Evolutionary conservation across 768 basidiomycete species (phyloP).

Genomic region (Coprinopsis sp.): DNA sequence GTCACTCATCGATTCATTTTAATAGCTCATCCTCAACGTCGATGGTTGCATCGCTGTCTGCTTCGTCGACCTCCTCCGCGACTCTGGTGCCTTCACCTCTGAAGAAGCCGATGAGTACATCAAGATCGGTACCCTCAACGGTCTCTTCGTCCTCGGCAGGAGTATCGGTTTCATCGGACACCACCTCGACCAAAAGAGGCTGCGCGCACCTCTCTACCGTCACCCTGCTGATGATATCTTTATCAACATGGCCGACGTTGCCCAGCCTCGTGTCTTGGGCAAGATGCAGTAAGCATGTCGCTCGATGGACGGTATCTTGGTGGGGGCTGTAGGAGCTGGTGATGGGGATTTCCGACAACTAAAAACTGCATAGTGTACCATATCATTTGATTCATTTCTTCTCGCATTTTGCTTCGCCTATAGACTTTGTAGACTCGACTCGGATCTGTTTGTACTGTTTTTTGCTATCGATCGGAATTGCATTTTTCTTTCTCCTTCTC

Average conservation of each 20-base stretch:
- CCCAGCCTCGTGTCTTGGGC: conserved; percentile 76
- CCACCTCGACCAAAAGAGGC: conserved; percentile 94
- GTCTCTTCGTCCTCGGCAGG: conserved; percentile 94
- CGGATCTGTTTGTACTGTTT: too few species aligned
- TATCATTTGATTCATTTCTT: too few species aligned
- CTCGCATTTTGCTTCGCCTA: too few species aligned
- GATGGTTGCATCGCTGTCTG: conserved; percentile 95
- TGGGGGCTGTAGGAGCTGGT: too few species aligned
- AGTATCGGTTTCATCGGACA: conserved; percentile 98
- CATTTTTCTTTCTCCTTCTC: too few species aligned
- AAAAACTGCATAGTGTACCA: too few species aligned
- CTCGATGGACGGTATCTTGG: too few species aligned
- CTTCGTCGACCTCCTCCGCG: conserved; percentile 91
- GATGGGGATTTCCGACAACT: too few species aligned
- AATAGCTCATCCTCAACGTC: conserved; percentile 92
- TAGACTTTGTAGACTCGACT: too few species aligned
- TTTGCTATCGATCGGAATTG: too few species aligned
- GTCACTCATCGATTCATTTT: conserved; percentile 6
- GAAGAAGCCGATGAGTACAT: conserved; percentile 98
- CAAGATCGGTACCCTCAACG: conserved; percentile 94
- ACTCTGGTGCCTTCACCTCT: conserved; percentile 88
- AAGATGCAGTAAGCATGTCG: conserved; percentile 32
- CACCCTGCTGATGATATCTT: conserved; percentile 95
- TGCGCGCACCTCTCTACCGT: conserved; percentile 89
- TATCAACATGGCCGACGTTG: conserved; percentile 87